Evolutionary conservation across 108 stramenopile species (phyloP), one percentile per base, ranked within the genome.

Genomic region (Nannochloropsis gaditana): DNA sequence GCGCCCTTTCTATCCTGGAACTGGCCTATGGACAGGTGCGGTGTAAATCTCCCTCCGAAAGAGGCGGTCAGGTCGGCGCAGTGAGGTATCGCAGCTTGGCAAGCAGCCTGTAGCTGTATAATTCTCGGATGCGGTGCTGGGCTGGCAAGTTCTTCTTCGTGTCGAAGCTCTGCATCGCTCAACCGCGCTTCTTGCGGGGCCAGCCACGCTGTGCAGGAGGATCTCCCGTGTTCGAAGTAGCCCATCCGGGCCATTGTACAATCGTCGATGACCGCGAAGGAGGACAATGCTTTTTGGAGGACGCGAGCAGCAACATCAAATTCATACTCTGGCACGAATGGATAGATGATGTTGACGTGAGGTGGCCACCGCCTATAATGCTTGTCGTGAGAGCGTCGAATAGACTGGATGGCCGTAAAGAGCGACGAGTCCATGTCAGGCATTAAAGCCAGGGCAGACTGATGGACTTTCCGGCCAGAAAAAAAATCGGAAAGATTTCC

Each of bases 121-220:
- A 73, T 73, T 15, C 59, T n/a, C n/a, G 59, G 59, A n/a, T 73
- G 59, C 19, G 59, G 59, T n/a, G 59, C n/a, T 73, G 59, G 59
- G 59, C 59, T 1, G 59, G n/a, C 4, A n/a, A n/a, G 19, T 73
- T 73, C n/a, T n/a, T n/a, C 8, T 15, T n/a, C 59, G 19, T n/a
- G 19, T n/a, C n/a, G 15, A n/a, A n/a, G 15, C 19, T n/a, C n/a
- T 2, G 4, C n/a, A n/a, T 15, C 4, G 15, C 15, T n/a, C n/a
- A n/a, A 15, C 19, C 19, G 19, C n/a, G 59, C 59, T 2, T 73
- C 59, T n/a, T 73, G 59, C n/a, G 59, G 59, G 59, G 59, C 59
- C 59, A 73, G 59, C 59, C 59, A 73, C 19, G 59, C 59, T n/a
- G 59, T 73, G n/a, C 59, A 73, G n/a, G 59, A 73, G 59, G 59